These are phyloP conservation scores for Micractinium conductrix DNA, from an alignment of 139 green algal species.

Conservation along the genomic window DNA sequence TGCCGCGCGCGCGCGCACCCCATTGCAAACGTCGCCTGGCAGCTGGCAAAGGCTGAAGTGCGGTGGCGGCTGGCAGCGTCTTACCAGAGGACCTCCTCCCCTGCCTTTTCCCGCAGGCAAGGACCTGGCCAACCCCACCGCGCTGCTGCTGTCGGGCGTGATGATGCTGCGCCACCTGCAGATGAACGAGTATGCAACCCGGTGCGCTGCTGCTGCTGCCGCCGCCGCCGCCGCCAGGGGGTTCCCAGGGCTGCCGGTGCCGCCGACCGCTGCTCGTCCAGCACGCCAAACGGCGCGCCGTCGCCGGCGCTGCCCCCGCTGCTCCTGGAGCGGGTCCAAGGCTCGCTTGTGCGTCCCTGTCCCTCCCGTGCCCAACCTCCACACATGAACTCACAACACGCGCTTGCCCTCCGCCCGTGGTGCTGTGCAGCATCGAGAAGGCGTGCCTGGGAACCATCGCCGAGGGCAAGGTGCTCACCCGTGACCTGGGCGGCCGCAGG, in stretches of 20 bases:
- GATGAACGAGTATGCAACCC: constrained; percentile 62
- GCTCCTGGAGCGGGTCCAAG: background rate
- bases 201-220: too few relatives aligned
- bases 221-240: background rate
- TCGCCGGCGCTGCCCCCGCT: too few relatives aligned
- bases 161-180: constrained; percentile 97
- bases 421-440: constrained; percentile 65
- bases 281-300: too few relatives aligned
- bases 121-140: constrained; percentile 95
- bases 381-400: too few relatives aligned
- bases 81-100: too few relatives aligned
- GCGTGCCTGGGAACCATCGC: constrained; percentile 78
- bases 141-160: constrained; percentile 85
- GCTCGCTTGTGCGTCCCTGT: too few relatives aligned
- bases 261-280: background rate
- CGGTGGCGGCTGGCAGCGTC: background rate
- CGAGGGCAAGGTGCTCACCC: constrained; percentile 90
- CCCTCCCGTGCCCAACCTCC: too few relatives aligned
- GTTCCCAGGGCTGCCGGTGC: background rate
- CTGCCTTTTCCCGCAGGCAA: too few relatives aligned
- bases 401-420: too few relatives aligned
- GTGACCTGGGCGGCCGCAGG: constrained; percentile 85
- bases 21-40: too few relatives aligned
- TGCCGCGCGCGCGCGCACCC: too few relatives aligned
- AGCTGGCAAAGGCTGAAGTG: too few relatives aligned